Conservation (phyloP, 345 rosid genomes). For the Jatropha curcas region DNA sequence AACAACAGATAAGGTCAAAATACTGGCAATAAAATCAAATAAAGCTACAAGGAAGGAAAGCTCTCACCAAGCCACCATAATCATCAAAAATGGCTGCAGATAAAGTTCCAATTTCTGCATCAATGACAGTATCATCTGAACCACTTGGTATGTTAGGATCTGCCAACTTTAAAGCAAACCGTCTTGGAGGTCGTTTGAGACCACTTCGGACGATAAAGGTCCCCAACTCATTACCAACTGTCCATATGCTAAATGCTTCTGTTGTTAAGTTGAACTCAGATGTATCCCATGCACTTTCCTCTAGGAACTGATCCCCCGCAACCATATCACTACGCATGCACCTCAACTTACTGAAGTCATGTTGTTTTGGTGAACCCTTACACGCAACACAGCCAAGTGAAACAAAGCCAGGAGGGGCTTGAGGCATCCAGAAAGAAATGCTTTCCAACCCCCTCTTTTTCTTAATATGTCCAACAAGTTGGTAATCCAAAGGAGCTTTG, state of each 20-base stretch:
- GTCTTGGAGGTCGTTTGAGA: conserved; percentile 81
- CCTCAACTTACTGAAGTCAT: conserved; percentile 62
- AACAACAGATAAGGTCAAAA: background rate
- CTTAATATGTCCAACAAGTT: conserved; percentile 78
- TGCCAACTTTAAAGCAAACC: conserved; percentile 90
- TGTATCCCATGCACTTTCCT: conserved; percentile 93
- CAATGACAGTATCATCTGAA: conserved; percentile 69
- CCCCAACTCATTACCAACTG: conserved; percentile 67
- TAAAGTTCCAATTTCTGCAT: conserved; percentile 73
- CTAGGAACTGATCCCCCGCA: conserved; percentile 72
- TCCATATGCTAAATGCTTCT: conserved; percentile 91
- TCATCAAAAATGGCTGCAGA: conserved; percentile 95
- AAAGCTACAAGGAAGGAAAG: conserved; percentile 5
- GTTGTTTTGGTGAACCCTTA: conserved; percentile 67
- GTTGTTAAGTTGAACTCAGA: conserved; percentile 55
- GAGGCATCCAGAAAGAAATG: conserved; percentile 93
- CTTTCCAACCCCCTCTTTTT: conserved; percentile 78
- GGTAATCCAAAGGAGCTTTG: conserved; percentile 65
- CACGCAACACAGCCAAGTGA: conserved; percentile 87
- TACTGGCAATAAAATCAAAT: background rate
- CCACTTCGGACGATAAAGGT: conserved; percentile 84
- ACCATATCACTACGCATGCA: conserved; percentile 90
- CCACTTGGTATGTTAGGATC: conserved; percentile 58
- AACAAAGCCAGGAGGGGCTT: conserved; percentile 93
- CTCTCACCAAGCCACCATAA: conserved; percentile 92